Evolutionary conservation across 768 basidiomycete genomes (phyloP).

Genomic region (Trametes gibbosa): DNA sequence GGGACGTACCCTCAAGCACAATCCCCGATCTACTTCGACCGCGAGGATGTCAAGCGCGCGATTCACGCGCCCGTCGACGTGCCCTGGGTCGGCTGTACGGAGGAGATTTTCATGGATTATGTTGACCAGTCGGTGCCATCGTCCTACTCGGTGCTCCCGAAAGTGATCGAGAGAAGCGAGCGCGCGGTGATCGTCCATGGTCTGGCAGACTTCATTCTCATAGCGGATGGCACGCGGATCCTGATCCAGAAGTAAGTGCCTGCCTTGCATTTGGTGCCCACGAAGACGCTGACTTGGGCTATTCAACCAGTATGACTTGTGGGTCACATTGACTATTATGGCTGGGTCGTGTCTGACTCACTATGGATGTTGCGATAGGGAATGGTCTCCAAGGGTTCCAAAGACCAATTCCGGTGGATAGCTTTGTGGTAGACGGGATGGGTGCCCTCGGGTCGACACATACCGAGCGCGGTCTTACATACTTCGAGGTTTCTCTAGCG

Average conservation of each 20-base stretch:
- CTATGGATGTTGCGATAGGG: slow-evolving; percentile 47
- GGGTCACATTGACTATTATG: slow-evolving; percentile 11
- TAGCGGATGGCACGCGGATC: slow-evolving; percentile 57
- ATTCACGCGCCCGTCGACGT: slow-evolving; percentile 68
- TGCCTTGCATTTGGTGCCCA: too few relatives aligned
- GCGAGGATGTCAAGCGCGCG: slow-evolving; percentile 61
- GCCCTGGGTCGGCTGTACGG: slow-evolving; percentile 62
- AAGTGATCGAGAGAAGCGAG: slow-evolving; percentile 71
- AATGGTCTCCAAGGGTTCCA: slow-evolving; percentile 71
- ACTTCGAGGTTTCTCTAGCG: slow-evolving; percentile 60
- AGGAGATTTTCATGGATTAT: slow-evolving; percentile 54
- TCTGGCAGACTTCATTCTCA: slow-evolving; percentile 68
- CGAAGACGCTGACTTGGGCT: slow-evolving; percentile 26
- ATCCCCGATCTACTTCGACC: slow-evolving; percentile 68
- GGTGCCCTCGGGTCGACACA: slow-evolving; percentile 66
- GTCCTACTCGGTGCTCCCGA: slow-evolving; percentile 63
- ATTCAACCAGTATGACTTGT: slow-evolving; percentile 40
- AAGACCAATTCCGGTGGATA: slow-evolving; percentile 59
- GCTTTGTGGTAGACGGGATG: slow-evolving; percentile 69
- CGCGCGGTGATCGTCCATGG: slow-evolving; percentile 71
- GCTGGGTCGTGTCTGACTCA: background rate
- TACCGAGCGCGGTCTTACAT: slow-evolving; percentile 64
- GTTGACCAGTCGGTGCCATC: slow-evolving; percentile 58
- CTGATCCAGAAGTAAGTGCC: slow-evolving; percentile 37
- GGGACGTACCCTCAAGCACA: slow-evolving; percentile 42